A percentile compares a stretch with the other conserved stretches of the same genome.
These are phyloP conservation scores for Raphidocelis subcapitata DNA, from an alignment of 139 green algal genomes.

Conservation along the genomic window DNA sequence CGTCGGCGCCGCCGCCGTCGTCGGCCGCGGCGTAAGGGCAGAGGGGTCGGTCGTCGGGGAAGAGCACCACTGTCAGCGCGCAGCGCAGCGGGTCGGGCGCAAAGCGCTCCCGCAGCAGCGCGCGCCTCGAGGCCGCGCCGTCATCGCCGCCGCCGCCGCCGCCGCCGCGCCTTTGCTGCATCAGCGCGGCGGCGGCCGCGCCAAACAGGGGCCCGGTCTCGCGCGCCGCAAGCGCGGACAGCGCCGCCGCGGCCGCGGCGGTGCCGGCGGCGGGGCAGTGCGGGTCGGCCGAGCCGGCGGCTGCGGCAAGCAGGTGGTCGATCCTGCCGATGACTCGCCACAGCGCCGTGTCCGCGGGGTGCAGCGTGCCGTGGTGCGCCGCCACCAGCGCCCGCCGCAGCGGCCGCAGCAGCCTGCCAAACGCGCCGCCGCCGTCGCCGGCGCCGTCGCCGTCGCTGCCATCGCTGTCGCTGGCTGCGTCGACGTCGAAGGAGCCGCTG, in stretches of 20 bases:
- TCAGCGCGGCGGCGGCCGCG: slow-evolving; percentile 8
- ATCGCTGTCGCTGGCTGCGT: background rate
- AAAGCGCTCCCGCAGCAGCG: slow-evolving; percentile 20
- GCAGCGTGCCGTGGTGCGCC: slow-evolving; percentile 46
- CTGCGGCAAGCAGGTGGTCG: no score
- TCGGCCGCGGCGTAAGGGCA: slow-evolving; percentile 7
- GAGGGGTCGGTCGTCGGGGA: slow-evolving; percentile 43
- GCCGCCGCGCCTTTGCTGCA: slow-evolving; percentile 6
- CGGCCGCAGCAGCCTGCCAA: slow-evolving; percentile 32
- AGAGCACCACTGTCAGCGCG: slow-evolving; percentile 43
- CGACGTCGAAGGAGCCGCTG: background rate
- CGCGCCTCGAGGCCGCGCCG: background rate
- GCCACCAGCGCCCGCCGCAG: slow-evolving; percentile 55
- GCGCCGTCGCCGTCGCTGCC: background rate
- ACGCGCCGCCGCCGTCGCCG: no score
- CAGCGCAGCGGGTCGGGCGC: slow-evolving; percentile 35
- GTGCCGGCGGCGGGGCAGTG: slow-evolving; percentile 11
- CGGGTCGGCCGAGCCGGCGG: background rate
- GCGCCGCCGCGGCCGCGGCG: slow-evolving; percentile 27
- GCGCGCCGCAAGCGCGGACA: slow-evolving; percentile 24
- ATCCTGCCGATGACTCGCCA: no score
- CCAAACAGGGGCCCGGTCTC: slow-evolving; percentile 32
- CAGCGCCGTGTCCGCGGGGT: no score
- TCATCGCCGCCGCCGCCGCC: slow-evolving; percentile 12
- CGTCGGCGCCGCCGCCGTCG: background rate